Percentiles rank a stretch among this genome's conserved stretches.
Evolutionary conservation across 2,329 filamentous ascomycete species (phyloP).

Genomic region (Penicillium sp.): DNA sequence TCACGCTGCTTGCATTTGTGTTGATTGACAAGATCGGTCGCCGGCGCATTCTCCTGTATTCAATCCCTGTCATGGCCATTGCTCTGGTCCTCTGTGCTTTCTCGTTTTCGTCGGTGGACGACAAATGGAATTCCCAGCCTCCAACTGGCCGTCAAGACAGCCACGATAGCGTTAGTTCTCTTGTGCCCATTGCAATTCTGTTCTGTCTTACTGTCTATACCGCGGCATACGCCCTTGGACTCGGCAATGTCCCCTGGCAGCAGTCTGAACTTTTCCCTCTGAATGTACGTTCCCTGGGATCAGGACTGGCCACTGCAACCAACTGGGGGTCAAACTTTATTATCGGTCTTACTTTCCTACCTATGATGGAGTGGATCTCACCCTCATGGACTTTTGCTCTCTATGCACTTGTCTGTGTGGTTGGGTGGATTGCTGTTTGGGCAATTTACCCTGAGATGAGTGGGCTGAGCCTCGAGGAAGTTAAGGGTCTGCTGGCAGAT

Average conservation of each 20-base stretch:
- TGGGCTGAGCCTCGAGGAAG: slow-evolving; percentile 77
- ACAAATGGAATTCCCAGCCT: slow-evolving; percentile 31
- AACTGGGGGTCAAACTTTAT: slow-evolving; percentile 88
- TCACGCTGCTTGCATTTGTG: slow-evolving; percentile 70
- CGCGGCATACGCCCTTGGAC: slow-evolving; percentile 76
- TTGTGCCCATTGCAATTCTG: slow-evolving; percentile 59
- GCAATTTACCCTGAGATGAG: slow-evolving; percentile 82
- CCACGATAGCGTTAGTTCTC: slow-evolving; percentile 23
- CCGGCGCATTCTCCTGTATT: slow-evolving; percentile 74
- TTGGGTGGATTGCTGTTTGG: slow-evolving; percentile 68
- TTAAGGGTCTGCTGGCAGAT: slow-evolving; percentile 65
- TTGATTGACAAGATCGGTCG: slow-evolving; percentile 78
- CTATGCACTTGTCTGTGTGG: slow-evolving; percentile 69
- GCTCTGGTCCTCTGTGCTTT: slow-evolving; percentile 69
- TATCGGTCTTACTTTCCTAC: slow-evolving; percentile 81
- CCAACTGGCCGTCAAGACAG: slow-evolving; percentile 19
- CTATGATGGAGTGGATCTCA: slow-evolving; percentile 74
- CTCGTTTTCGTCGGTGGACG: slow-evolving; percentile 65
- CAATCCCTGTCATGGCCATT: slow-evolving; percentile 77
- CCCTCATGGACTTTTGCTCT: slow-evolving; percentile 74
- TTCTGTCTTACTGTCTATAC: slow-evolving; percentile 78
- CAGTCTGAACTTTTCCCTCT: slow-evolving; percentile 85
- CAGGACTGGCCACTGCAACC: slow-evolving; percentile 64
- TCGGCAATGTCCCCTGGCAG: slow-evolving; percentile 95
- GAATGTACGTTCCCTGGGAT: slow-evolving; percentile 60